phyloP scores from a whole-genome alignment of 257 asterid species.

The Sherardia arvensis region DNA sequence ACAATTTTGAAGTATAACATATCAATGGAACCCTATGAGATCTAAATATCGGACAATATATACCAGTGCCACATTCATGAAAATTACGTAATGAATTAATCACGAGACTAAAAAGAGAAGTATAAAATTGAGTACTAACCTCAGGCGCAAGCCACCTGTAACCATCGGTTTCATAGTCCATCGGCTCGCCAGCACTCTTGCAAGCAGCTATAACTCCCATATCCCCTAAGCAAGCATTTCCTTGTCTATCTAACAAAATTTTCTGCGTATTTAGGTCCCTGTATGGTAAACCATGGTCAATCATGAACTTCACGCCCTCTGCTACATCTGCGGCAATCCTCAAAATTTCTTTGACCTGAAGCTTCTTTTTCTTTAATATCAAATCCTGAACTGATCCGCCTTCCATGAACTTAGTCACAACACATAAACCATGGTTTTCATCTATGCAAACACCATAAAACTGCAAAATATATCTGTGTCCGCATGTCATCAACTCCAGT shows the following conservation, averaged over 20 bases:
- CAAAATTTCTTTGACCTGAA: conserved; percentile 56
- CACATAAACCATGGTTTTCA: conserved; percentile 77
- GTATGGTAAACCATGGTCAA: conserved; percentile 81
- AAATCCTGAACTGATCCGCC: conserved; percentile 79
- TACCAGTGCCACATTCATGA: neutral
- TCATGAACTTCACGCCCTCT: conserved; percentile 85
- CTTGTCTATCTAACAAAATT: conserved; percentile 71
- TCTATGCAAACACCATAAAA: conserved; percentile 76
- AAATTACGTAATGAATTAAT: neutral
- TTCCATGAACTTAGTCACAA: conserved; percentile 83
- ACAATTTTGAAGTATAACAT: neutral
- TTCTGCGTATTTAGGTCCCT: conserved; percentile 84
- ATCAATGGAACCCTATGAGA: neutral
- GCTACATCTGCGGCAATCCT: conserved; percentile 70
- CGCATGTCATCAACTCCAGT: conserved; percentile 90
- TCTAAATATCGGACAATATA: neutral
- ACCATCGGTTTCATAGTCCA: conserved; percentile 98
- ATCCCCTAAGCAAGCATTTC: conserved; percentile 91
- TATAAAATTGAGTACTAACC: conserved; percentile 38
- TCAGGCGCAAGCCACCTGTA: conserved; percentile 99
- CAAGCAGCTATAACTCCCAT: conserved; percentile 91
- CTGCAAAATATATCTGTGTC: conserved; percentile 70
- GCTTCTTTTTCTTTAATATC: conserved; percentile 65
- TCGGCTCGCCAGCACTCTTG: conserved; percentile 73
- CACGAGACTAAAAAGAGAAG: neutral